These are phyloP conservation scores for Termitomyces sp. DNA, from an alignment of 768 basidiomycete species.

Conservation along the genomic window DNA sequence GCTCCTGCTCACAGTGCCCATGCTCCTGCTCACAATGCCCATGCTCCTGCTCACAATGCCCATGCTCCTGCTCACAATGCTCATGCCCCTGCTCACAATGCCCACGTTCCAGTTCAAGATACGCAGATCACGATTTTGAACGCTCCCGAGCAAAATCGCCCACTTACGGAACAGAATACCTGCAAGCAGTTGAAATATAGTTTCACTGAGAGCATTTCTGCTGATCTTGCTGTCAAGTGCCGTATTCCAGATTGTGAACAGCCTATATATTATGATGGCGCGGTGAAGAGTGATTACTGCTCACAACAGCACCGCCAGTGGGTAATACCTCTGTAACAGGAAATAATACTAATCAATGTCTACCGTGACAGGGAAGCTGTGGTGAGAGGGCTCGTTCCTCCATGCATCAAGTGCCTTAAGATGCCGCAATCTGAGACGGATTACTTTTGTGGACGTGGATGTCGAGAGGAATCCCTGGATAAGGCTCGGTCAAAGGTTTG, in stretches of 20 bases:
- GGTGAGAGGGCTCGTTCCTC: constrained; percentile 36
- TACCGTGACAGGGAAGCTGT: constrained; percentile 47
- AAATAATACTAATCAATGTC: background rate
- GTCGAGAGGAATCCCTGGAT: constrained; percentile 44
- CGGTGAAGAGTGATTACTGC: constrained; percentile 52
- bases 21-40: background rate
- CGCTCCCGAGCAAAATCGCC: background rate
- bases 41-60: background rate
- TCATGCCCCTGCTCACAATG: background rate
- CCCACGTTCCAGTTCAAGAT: background rate
- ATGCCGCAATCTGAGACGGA: constrained; percentile 54
- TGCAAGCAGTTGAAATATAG: background rate
- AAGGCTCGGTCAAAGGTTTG: background rate
- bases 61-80: background rate
- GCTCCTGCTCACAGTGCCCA: background rate
- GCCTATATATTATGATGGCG: constrained; percentile 48
- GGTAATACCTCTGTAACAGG: constrained; percentile 18
- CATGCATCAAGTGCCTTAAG: constrained; percentile 60
- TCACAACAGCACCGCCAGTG: constrained; percentile 60
- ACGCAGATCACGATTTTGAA: background rate
- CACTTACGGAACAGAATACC: background rate
- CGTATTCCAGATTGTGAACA: constrained; percentile 54
- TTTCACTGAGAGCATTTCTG: background rate
- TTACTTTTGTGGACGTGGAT: constrained; percentile 56
- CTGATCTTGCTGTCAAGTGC: constrained; percentile 20